A percentile compares a stretch with the other conserved stretches of the same genome.
These are phyloP conservation scores for Saccharomycopsis phalli DNA, from an alignment of 1,139 yeast species.

Conservation along the genomic window DNA sequence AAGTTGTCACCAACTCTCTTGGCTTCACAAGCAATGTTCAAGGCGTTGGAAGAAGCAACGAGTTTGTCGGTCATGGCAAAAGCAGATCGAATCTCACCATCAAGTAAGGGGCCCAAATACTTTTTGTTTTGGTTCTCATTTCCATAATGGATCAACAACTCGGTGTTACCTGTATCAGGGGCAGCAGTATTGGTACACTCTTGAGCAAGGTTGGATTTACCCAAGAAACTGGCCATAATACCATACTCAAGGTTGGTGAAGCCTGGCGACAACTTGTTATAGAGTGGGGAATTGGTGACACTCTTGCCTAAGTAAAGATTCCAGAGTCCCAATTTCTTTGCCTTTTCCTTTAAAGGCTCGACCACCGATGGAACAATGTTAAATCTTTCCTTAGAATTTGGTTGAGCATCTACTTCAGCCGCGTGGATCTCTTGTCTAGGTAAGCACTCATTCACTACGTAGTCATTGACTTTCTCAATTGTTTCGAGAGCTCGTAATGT, in stretches of 20 bases:
- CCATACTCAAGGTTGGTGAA: constrained; percentile 62
- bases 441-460: constrained; percentile 50
- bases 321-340: constrained; percentile 53
- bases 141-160: constrained; percentile 55
- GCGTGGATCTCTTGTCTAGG: constrained; percentile 47
- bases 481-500: constrained; percentile 45
- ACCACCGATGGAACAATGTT: constrained; percentile 39
- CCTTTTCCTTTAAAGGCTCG: constrained; percentile 47
- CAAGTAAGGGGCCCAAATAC: constrained; percentile 49
- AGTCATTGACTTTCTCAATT: constrained; percentile 40
- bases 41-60: constrained; percentile 58
- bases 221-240: constrained; percentile 61
- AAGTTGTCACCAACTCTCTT: constrained; percentile 40
- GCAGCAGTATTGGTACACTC: constrained; percentile 60
- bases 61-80: constrained; percentile 67
- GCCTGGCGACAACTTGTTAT: constrained; percentile 53
- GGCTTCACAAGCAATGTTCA: constrained; percentile 43
- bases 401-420: constrained; percentile 29
- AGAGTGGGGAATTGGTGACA: constrained; percentile 11
- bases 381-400: constrained; percentile 34
- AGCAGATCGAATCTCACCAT: constrained; percentile 57
- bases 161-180: constrained; percentile 77
- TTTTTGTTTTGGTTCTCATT: constrained; percentile 40
- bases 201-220: constrained; percentile 48
- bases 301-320: constrained; percentile 52